Base-by-base conservation (phyloP, 768 basidiomycete genomes). In the Trametes gibbosa region DNA sequence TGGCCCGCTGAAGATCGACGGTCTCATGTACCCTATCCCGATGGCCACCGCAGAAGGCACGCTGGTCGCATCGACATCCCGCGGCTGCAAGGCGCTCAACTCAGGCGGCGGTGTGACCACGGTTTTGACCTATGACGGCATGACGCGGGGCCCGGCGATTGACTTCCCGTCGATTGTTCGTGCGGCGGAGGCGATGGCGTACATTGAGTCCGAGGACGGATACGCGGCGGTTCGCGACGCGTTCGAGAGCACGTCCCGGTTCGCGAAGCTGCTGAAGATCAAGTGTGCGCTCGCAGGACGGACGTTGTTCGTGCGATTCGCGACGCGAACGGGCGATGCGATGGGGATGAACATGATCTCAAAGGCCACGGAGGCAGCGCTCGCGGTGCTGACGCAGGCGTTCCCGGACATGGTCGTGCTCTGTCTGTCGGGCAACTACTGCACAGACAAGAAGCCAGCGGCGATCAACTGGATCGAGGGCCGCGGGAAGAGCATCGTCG, bases 261-360 rank as follows among this genome's bases (percentile, higher is more conserved):
- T 98, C 68, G 96, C 95, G 5, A 84, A 87, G 69, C 73, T 99
- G 50, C 86, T 89, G 74, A 81, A 80, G 55, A 77, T 98, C 66
- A 96, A 96, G 81, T 87, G 87, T 47, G 91, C 89, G 5, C 77
- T 98, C 72, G 97, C 97, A 6, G 97, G 97, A 5, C 84, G 97
- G 41, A 96, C 94, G 39, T 76, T 99, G 39, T 99, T 87, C 70
- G 86, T 98, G 23, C 84, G 97, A 47, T 98, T 99, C 69, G 90
- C 90, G 58, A 97, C 95, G 14, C 86, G 84, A 54, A 98, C 97
- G 0, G 97, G 95, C 29, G 96, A 98, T 68, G 96, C 97, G 41
- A 99, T 98, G 96, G 97, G 97, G 17, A 99, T 99, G 97, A 99
- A 99, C 79, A 99, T 98, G 97, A 97, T 98, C 69, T 92, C 90